phyloP scores from a whole-genome alignment of 441 rosid genomes.

The Pelargonium cotyledonis region DNA sequence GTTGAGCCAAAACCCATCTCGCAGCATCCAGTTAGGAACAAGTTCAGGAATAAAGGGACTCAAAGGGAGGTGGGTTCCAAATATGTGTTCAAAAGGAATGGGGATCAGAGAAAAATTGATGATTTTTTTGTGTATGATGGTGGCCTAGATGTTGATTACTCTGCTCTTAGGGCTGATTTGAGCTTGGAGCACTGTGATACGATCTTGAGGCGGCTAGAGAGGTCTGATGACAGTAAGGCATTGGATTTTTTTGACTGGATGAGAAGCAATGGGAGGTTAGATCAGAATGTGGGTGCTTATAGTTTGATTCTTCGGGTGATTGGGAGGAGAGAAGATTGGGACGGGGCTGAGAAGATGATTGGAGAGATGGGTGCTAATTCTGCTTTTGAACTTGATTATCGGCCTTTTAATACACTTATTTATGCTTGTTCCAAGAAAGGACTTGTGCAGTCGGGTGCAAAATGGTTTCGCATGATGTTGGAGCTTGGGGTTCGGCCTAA shows the following conservation, averaged over 20 bases:
- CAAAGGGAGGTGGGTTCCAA: slow-evolving; percentile 33
- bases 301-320: slow-evolving; percentile 65
- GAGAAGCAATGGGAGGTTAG: slow-evolving; percentile 55
- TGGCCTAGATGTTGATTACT: slow-evolving; percentile 53
- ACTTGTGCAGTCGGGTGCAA: slow-evolving; percentile 40
- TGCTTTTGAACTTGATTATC: slow-evolving; percentile 38
- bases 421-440: slow-evolving; percentile 55
- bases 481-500: slow-evolving; percentile 57
- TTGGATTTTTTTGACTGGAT: slow-evolving; percentile 73
- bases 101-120: slow-evolving; percentile 25
- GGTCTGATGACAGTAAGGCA: slow-evolving; percentile 45
- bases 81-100: slow-evolving; percentile 29
- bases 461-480: slow-evolving; percentile 81
- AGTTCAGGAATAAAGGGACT: slow-evolving; percentile 18
- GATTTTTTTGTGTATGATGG: slow-evolving; percentile 31
- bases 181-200: slow-evolving; percentile 51
- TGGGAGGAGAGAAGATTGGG: slow-evolving; percentile 69
- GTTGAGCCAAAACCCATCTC: slow-evolving; percentile 22
- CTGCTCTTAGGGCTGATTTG: slow-evolving; percentile 35
- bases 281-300: slow-evolving; percentile 54
- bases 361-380: slow-evolving; percentile 29
- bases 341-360: slow-evolving; percentile 46
- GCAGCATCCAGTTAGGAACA: slow-evolving; percentile 21
- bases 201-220: slow-evolving; percentile 62
- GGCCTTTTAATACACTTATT: slow-evolving; percentile 67